Percentiles rank a stretch among this genome's conserved stretches.
Evolutionary conservation across 495 filamentous ascomycete species (phyloP).

Genomic region (Tuber magnatum): DNA sequence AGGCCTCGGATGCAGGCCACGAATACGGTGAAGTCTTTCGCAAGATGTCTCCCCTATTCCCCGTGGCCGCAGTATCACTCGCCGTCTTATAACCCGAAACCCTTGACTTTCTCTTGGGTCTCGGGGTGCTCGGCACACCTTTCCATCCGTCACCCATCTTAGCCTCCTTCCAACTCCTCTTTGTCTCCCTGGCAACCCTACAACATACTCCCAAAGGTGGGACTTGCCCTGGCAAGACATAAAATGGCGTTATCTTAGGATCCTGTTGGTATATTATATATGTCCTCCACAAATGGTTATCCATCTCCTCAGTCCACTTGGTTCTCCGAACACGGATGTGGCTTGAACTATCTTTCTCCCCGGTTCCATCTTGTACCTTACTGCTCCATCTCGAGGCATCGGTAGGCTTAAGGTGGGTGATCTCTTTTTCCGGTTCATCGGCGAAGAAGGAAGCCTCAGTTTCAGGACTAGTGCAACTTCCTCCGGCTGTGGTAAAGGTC

Average conservation of each 20-base stretch:
- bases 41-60: slow-evolving; percentile 37
- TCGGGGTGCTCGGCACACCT: slow-evolving; percentile 27
- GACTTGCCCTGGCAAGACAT: slow-evolving; percentile 73
- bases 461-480: slow-evolving; percentile 63
- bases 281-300: slow-evolving; percentile 85
- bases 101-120: slow-evolving; percentile 16
- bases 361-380: neutral
- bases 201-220: slow-evolving; percentile 85
- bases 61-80: slow-evolving; percentile 8
- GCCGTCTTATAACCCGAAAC: slow-evolving; percentile 24
- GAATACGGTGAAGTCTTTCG: slow-evolving; percentile 41
- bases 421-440: neutral
- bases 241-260: slow-evolving; percentile 88
- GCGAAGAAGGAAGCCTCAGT: slow-evolving; percentile 18
- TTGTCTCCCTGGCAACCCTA: slow-evolving; percentile 78
- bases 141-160: slow-evolving; percentile 40
- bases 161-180: slow-evolving; percentile 70
- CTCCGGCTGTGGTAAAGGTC: slow-evolving; percentile 58
- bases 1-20: slow-evolving; percentile 78
- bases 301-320: slow-evolving; percentile 81
- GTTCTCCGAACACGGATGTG: slow-evolving; percentile 35
- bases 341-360: slow-evolving; percentile 9
- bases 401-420: neutral
- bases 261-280: slow-evolving; percentile 84
- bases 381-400: neutral